phyloP scores from a whole-genome alignment of 2,329 filamentous ascomycete genomes.

The Fusarium camptoceras region DNA sequence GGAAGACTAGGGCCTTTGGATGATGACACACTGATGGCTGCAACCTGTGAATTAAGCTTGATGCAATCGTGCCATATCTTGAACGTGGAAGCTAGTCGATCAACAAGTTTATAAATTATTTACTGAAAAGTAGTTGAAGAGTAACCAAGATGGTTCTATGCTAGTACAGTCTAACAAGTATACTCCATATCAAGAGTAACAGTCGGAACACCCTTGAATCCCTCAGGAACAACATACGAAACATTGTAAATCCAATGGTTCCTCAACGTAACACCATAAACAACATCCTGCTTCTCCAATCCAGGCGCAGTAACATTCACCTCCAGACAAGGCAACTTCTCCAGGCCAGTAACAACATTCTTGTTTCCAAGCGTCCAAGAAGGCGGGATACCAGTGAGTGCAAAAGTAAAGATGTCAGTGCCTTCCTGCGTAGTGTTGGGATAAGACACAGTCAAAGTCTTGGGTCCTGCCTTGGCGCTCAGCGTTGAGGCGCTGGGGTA shows the following conservation, averaged over 20 bases:
- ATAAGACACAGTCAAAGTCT: conserved; percentile 14
- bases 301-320: conserved; percentile 8
- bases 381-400: conserved; percentile 13
- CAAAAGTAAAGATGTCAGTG: conserved; percentile 15
- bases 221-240: conserved; percentile 57
- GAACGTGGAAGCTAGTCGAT: not conserved
- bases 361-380: conserved; percentile 22
- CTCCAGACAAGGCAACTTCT: conserved; percentile 16
- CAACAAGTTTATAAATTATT: not conserved
- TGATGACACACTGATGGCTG: rapidly evolving
- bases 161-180: conserved; percentile 34
- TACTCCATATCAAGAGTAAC: conserved; percentile 52
- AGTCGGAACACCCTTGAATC: conserved; percentile 54
- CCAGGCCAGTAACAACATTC: not conserved
- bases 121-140: rapidly evolving
- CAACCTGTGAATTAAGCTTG: too few relatives aligned
- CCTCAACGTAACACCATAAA: conserved; percentile 53
- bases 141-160: not conserved
- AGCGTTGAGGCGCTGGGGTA: conserved; percentile 13
- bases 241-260: conserved; percentile 60
- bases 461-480: conserved; percentile 1
- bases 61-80: too few relatives aligned
- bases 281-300: conserved; percentile 42
- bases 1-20: not conserved
- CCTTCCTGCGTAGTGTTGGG: conserved; percentile 17